Base-by-base conservation (phyloP, 2,329 filamentous ascomycete genomes). In the Scleromitrula shiraiana region DNA sequence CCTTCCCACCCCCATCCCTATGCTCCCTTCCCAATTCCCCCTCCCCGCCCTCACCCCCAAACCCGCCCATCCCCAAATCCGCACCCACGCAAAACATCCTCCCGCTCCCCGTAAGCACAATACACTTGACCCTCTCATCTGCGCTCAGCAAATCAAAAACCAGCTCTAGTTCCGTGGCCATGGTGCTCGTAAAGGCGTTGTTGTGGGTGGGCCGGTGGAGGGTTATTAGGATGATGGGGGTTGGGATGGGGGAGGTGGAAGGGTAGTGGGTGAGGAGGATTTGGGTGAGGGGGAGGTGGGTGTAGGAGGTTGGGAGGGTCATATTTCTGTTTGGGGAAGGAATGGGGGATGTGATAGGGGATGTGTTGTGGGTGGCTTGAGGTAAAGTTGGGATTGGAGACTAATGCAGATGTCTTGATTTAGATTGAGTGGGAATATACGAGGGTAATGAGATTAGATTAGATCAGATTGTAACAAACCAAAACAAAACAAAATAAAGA, bases 151-250 rank as follows among this genome's bases (percentile, higher is more conserved):
- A 60, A 46, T 65, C 60, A 59, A 76, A 76, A 38, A 76, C 77
- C 3, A 65, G 55, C 50, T 78, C 73, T 24, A 88, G 70, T 57
- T 83, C 81, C 14, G 66, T 59, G 57, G 76, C 75, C 80, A 87
- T 86, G 12, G 66, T 69, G 17, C 72, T 68, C 3, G 80, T 86
- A 65, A 87, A 86, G 51, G 80, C 82, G 73, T 88, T 87, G 66
- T 81, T 72, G 50, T 78, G 78, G 9, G 68, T 64, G 0, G 83
- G 83, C 15, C 84, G 77, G 66, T 83, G 72, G 33, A 87, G 73
- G 2, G 76, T 76, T 27, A 86, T 64, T 53, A 85, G 63, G 41
- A 87, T 72, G 43, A 85, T 72, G 14, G 75, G 74, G 1, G 82
- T 85, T 12, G 76, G 73, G 2, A 72, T 67, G 9, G 73, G 63